phyloP scores from a whole-genome alignment of 768 basidiomycete genomes.

The Boletus reticuloceps region DNA sequence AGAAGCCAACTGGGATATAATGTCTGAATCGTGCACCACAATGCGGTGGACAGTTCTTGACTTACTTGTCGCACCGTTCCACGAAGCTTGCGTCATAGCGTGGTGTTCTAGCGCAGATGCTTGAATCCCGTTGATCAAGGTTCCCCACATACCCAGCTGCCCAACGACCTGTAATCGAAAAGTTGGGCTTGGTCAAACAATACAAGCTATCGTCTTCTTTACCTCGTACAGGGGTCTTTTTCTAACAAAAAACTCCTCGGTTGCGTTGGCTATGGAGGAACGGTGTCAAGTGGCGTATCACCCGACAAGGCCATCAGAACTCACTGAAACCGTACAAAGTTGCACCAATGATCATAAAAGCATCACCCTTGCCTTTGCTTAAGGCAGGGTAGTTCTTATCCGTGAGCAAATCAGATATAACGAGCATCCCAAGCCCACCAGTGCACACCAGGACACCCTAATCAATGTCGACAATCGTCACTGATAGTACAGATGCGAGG shows the following conservation, averaged over 20 bases:
- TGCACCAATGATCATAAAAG: conserved; percentile 83
- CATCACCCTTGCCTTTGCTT: conserved; percentile 73
- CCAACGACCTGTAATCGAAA: conserved; percentile 59
- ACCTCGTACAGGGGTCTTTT: conserved; percentile 77
- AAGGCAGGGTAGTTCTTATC: conserved; percentile 70
- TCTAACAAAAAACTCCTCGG: conserved; percentile 85
- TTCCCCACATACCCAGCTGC: conserved; percentile 83
- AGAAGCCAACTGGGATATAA: conserved; percentile 43
- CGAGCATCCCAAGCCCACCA: conserved; percentile 75
- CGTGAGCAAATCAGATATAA: conserved; percentile 74
- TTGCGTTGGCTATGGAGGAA: conserved; percentile 65
- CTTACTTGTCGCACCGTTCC: conserved; percentile 72
- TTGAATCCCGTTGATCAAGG: conserved; percentile 76
- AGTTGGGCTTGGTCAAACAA: neutral
- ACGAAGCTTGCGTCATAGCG: conserved; percentile 60
- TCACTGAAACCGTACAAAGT: conserved; percentile 84
- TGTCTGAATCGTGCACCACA: neutral
- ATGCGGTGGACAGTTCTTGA: conserved; percentile 32
- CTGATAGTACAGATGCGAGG: neutral
- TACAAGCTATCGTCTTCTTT: neutral
- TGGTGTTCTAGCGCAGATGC: conserved; percentile 72
- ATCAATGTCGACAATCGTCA: neutral
- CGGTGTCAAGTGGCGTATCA: neutral
- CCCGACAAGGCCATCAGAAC: conserved; percentile 26
- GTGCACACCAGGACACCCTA: conserved; percentile 75